Base-by-base conservation (phyloP, 768 basidiomycete genomes). In the Chalciporus chontae region DNA sequence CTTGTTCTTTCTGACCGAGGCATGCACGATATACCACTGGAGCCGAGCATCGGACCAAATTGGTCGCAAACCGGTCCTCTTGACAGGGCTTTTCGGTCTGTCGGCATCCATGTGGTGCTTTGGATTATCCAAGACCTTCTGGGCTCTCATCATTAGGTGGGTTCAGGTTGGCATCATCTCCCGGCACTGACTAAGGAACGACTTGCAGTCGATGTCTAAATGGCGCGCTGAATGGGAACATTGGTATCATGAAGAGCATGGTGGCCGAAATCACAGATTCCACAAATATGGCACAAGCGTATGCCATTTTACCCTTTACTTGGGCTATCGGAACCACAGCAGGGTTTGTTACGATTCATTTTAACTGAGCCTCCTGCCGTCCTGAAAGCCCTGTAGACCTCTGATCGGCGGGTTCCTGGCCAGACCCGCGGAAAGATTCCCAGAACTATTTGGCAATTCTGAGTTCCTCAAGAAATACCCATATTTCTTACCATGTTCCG, bases 401-500 rank as follows among this genome's bases (percentile, higher is more conserved):
- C 63, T 87, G 38, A 73, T 87, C 17, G 88, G 88, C 27, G 88
- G 88, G 1, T 59, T 71, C 11, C 66, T 90, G 23, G 79, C 84
- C 10, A 77, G 69, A 29, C 88, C 87, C 0, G 73, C 76, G 43
- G 84, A 88, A 39, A 78, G 78, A 19, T 88, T 86, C 61, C 85
- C 86, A 1, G 54, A 53, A 3, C 48, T 75, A 2, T 90, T 90
- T 52, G 84, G 83, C 40, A 51, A 69, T 32, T 73, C 71, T 5
- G 53, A 57, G 14, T 87, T 90, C 57, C 77, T 83, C 74, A 75
- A 72, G 54, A 61, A 74, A 44, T 84, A 84, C 63, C 87, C 88
- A 0, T 90, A 90, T 66, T 85, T 87, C 62, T 71, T 88, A 14
- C 79, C 87, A 0, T 87, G 86, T 55, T 74, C 81, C 11, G 76